Conservation (phyloP, 2,329 filamentous ascomycete genomes). For the Dissoconium aciculare region DNA sequence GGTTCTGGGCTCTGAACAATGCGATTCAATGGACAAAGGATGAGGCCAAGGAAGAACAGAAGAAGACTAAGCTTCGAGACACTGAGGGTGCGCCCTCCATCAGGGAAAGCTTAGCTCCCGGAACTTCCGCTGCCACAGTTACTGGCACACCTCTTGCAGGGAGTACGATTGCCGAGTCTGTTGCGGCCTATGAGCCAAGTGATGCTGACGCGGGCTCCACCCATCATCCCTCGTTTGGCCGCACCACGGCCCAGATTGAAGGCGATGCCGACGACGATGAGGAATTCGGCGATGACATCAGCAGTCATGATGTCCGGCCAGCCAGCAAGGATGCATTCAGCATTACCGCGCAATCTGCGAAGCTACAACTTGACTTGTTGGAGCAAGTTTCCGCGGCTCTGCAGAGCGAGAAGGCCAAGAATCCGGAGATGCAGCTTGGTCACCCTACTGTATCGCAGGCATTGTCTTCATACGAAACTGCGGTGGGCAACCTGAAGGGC, state of each 20-base stretch:
- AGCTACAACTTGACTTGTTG: conserved; percentile 80
- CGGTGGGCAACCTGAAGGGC: conserved; percentile 72
- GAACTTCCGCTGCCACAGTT: conserved; percentile 34
- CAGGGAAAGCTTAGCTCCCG: conserved; percentile 20
- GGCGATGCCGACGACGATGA: conserved; percentile 52
- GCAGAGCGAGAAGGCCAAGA: conserved; percentile 52
- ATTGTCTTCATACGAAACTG: conserved; percentile 71
- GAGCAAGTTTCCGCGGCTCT: conserved; percentile 73
- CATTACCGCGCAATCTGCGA: conserved; percentile 91
- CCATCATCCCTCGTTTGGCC: conserved; percentile 31
- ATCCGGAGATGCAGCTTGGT: conserved; percentile 56
- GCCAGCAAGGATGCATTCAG: conserved; percentile 86
- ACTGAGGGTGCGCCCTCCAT: conserved; percentile 9
- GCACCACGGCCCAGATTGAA: conserved; percentile 37
- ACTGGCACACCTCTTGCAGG: conserved; percentile 27
- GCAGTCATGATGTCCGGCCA: conserved; percentile 55
- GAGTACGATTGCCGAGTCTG: conserved; percentile 38
- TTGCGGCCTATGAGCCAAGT: conserved; percentile 44
- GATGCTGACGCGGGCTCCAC: conserved; percentile 38
- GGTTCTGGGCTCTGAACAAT: conserved; percentile 98
- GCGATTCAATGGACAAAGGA: conserved; percentile 98
- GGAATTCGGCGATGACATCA: conserved; percentile 66
- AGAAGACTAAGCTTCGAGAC: conserved; percentile 35
- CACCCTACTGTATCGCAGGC: conserved; percentile 65
- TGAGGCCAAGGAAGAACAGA: conserved; percentile 81